These are phyloP conservation scores for Globisporangium viniferum DNA, from an alignment of 352 stramenopile genomes.

Conservation along the genomic window DNA sequence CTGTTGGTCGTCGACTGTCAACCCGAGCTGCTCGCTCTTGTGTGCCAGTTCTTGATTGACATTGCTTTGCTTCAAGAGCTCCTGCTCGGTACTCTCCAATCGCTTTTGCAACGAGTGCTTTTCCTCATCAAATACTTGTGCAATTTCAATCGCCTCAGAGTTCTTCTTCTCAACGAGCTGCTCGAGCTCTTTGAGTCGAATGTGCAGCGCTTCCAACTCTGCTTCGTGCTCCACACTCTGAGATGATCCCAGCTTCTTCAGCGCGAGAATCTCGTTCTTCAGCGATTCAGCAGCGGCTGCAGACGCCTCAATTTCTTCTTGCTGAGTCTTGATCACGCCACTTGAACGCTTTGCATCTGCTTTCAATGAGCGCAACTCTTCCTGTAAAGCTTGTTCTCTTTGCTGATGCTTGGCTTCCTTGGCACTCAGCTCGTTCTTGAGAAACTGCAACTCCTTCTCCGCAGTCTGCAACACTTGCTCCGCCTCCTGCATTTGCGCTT, in stretches of 20 bases:
- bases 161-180: slow-evolving; percentile 33
- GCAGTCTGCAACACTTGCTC: background rate
- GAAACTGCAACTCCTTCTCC: slow-evolving; percentile 6
- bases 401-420: background rate
- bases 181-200: slow-evolving; percentile 30
- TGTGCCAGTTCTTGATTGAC: slow-evolving; percentile 27
- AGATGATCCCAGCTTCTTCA: background rate
- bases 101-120: slow-evolving; percentile 28
- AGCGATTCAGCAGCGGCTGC: background rate
- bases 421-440: slow-evolving; percentile 2
- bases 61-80: slow-evolving; percentile 19
- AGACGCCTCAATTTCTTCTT: background rate
- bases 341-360: slow-evolving; percentile 2
- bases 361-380: slow-evolving; percentile 5
- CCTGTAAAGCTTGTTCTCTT: slow-evolving; percentile 4
- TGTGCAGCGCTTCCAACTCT: slow-evolving; percentile 25
- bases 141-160: slow-evolving; percentile 18
- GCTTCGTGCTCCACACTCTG: slow-evolving; percentile 22
- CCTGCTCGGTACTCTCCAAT: slow-evolving; percentile 25
- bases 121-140: slow-evolving; percentile 20
- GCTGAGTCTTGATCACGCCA: background rate
- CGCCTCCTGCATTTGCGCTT: background rate
- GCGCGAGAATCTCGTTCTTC: background rate
- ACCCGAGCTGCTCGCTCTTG: slow-evolving; percentile 26
- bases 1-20: slow-evolving; percentile 25